Base-by-base conservation (phyloP, 2,329 filamentous ascomycete species). In the Trichoderma sp. region DNA sequence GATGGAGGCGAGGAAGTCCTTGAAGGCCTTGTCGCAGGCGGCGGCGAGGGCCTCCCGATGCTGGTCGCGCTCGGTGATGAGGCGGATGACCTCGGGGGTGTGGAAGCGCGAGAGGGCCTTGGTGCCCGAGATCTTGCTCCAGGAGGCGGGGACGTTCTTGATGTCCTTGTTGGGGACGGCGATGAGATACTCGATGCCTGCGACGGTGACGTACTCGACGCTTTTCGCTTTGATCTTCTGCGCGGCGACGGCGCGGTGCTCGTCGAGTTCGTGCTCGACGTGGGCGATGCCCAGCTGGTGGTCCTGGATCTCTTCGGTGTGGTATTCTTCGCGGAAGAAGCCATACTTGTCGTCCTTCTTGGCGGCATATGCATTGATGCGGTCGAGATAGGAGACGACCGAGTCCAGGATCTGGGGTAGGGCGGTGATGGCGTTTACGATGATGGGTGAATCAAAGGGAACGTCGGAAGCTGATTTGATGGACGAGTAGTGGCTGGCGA, bases 101-200 rank as follows among this genome's bases (percentile, higher is more conserved):
- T 99, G 95, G 76, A 98, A 99, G 66, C 95, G 89, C 0, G 92
- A 93, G 5, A 93, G 80, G 72, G 92, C 92, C 77, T 98, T 98
- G 7, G 95, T 99, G 57, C 94, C 93, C 65, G 90, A 96, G 72
- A 98, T 91, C 77, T 99, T 98, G 68, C 86, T 83, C 95, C 95
- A 99, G 0, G 92, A 96, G 4, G 95, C 94, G 0, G 95, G 95
- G 0, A 99, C 92, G 65, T 89, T 87, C 74, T 93, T 95, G 67
- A 97, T 83, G 62, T 92, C 86, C 1, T 84, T 77, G 76, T 96
- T 97, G 69, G 91, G 84, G 6, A 99, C 90, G 77, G 98, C 95
- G 71, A 99, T 91, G 21, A 99, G 85, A 74, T 92, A 99, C 74
- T 98, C 95, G 70, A 98, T 96, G 7, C 93, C 93, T 1, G 92